Conservation (phyloP, 129 eudicot species). For the Flaveria sonorensis region DNA sequence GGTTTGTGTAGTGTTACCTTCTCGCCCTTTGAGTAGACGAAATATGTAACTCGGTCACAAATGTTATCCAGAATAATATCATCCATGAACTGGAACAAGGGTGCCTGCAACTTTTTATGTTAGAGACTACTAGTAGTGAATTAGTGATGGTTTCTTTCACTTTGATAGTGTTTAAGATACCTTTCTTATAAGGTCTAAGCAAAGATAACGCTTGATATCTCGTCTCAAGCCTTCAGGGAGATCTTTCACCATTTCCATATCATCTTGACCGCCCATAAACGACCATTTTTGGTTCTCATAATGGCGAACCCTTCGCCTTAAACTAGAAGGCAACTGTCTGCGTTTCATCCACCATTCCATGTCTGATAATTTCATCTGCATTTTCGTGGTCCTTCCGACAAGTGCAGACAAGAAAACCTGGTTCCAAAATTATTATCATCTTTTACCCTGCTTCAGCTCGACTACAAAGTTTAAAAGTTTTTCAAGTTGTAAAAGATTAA, state of each 20-base stretch:
- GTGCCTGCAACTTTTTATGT: constrained; percentile 45
- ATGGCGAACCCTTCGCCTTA: constrained; percentile 57
- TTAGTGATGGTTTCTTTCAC: neutral
- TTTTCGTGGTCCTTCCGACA: constrained; percentile 44
- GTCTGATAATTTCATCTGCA: constrained; percentile 52
- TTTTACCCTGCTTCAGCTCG: no score
- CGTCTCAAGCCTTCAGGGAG: constrained; percentile 62
- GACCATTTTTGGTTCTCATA: constrained; percentile 57
- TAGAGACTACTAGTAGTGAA: neutral
- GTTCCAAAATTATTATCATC: neutral
- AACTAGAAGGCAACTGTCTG: constrained; percentile 51
- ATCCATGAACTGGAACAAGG: constrained; percentile 53
- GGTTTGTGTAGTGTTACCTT: constrained; percentile 43
- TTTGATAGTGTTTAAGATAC: constrained; percentile 5
- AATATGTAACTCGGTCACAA: constrained; percentile 58
- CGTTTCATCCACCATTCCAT: constrained; percentile 75
- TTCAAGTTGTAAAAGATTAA: neutral
- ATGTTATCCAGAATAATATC: constrained; percentile 66
- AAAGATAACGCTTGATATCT: constrained; percentile 66
- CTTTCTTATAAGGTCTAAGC: constrained; percentile 60
- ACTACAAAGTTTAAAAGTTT: neutral
- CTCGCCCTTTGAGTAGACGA: constrained; percentile 52
- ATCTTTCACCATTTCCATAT: constrained; percentile 56
- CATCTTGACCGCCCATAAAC: constrained; percentile 54
- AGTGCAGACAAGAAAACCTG: constrained; percentile 59